Base-by-base conservation (phyloP, 495 filamentous ascomycete species). In the Hyaloscypha hepaticicola region DNA sequence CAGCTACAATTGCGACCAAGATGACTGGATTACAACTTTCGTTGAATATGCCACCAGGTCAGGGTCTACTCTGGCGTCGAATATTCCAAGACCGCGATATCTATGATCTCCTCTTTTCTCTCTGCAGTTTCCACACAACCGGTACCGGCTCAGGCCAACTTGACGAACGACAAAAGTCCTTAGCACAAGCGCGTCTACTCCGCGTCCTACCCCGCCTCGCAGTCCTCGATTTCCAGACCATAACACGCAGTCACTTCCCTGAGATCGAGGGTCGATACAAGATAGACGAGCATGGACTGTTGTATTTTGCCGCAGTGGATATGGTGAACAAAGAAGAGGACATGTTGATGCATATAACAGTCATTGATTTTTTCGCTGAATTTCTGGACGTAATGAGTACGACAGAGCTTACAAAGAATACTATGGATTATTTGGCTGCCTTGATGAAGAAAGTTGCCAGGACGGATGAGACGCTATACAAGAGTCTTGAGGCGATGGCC, bases 161-260 rank as follows among this genome's bases (percentile, higher is more conserved):
- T 11, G 79, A 80, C 41, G 84, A 83, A 66, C 81, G 82, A 48
- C 85, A 94, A 55, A 86, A 86, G 64, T 89, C 91, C 0, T 76
- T 96, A 24, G 88, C 91, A 1, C 92, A 97, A 75, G 90, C 87
- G 38, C 80, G 93, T 61, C 65, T 96, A 48, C 76, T 96, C 67
- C 83, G 87, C 12, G 78, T 93, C 64, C 74, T 96, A 3, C 85
- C 88, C 1, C 83, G 86, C 16, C 81, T 91, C 3, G 89, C 87
- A 3, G 73, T 76, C 2, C 66, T 92, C 57, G 85, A 90, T 70
- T 87, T 91, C 78, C 75, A 78, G 16, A 77, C 83, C 12, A 79
- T 95, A 41, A 80, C 82, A 9, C 76, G 70, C 19, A 81, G 88
- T 0, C 81, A 88, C 24, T 75, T 88, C 26, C 67, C 83, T 0